Evolutionary conservation across 2,329 filamentous ascomycete genomes (phyloP), one percentile per base, ranked within the genome.

Genomic region (Aspergillus latus): DNA sequence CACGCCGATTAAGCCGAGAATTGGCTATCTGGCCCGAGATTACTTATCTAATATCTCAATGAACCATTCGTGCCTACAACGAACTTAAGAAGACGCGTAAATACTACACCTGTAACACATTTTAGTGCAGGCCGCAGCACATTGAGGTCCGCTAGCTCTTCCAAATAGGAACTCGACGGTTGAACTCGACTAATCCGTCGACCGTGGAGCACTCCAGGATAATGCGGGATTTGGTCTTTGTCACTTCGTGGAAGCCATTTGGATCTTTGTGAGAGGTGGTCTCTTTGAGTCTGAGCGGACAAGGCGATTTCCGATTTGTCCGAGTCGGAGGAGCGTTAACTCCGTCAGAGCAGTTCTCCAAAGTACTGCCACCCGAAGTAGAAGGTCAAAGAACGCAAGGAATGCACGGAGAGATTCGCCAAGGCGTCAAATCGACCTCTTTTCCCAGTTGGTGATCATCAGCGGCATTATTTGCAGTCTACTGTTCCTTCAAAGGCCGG

Each of bases 381-480:
- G 7, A 34, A 11, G 32, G 32, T 34, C 7, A 34, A 34, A 34
- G 10, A 11, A 34, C 7, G 10, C 32, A 34, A 34, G 2, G 5
- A 13, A 37, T 4, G 34, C 34, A 37, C 11, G 34, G 34, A 37
- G 34, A 13, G 10, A 37, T 34, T 10, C 21, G 47, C 36, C 34
- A 40, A 40, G 36, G 36, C 47, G 47, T 49, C 29, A 29, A 50
- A 39, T 36, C 30, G 32, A 13, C 46, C 32, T 49, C 16, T 49
- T 21, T 26, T 15, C 30, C 32, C 37, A 37, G 46, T 16, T 32
- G 46, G 46, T 39, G 46, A 49, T 49, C 46, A 34, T 37, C 29
- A 26, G 13, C 3, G 21, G 9, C 32, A 11, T 9, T 9, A 16
- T 39, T 5, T 48, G 32, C 28, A 34, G 3, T 36, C 9, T 29